phyloP scores from a whole-genome alignment of 805 yeast species.

The Alloascoidea hylecoeti region DNA sequence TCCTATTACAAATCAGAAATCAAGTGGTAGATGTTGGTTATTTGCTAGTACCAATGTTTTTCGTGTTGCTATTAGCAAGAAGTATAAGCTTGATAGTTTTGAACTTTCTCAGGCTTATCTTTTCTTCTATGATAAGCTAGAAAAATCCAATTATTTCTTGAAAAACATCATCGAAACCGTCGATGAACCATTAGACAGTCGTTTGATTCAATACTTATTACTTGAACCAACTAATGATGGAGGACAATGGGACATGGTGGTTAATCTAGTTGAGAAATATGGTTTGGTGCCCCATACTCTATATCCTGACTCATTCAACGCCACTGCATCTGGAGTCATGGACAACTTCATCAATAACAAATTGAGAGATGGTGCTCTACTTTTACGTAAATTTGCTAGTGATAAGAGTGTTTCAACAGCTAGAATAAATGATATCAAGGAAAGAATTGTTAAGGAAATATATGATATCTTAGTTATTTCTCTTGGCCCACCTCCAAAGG shows the following conservation, averaged over 20 bases:
- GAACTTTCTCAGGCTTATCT: constrained; percentile 57
- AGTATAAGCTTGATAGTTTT: constrained; percentile 40
- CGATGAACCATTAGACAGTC: constrained; percentile 41
- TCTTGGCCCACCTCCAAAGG: constrained; percentile 57
- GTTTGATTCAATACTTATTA: constrained; percentile 42
- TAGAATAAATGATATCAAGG: constrained; percentile 15
- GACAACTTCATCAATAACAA: constrained; percentile 45
- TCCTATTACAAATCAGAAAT: constrained; percentile 47
- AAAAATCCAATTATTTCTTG: constrained; percentile 53
- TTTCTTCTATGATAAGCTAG: constrained; percentile 62
- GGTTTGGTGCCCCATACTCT: constrained; percentile 53
- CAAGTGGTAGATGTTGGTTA: constrained; percentile 70
- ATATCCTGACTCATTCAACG: constrained; percentile 47
- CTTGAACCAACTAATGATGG: constrained; percentile 52
- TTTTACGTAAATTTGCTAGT: constrained; percentile 29
- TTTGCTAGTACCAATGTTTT: constrained; percentile 58
- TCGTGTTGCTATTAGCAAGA: constrained; percentile 37
- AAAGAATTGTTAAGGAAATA: constrained; percentile 35
- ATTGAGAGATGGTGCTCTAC: constrained; percentile 53
- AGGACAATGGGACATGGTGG: constrained; percentile 65
- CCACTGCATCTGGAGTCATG: constrained; percentile 32
- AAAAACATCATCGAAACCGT: constrained; percentile 51
- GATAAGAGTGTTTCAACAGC: constrained; percentile 21
- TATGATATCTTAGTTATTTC: constrained; percentile 44
- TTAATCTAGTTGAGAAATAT: constrained; percentile 51